These are phyloP conservation scores for Citrullus colocynthis DNA, from an alignment of 306 rosid species.

Conservation along the genomic window DNA sequence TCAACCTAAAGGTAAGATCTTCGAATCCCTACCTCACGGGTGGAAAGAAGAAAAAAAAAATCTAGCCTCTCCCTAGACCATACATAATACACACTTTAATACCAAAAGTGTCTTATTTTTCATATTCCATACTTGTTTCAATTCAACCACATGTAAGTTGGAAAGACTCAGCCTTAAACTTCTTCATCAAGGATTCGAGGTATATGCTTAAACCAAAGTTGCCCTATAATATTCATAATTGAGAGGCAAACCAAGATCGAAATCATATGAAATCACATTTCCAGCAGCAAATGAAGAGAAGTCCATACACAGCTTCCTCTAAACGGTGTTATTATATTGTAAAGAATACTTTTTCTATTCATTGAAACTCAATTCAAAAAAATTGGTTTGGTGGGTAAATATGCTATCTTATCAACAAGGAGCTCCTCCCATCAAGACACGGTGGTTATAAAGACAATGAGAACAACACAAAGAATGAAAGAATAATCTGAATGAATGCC, in stretches of 20 bases:
- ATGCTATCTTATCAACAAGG: background rate
- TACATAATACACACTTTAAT: too few species aligned
- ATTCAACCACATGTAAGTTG: too few species aligned
- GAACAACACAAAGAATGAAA: constrained; percentile 23
- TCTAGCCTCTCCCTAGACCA: too few species aligned
- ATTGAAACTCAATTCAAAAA: background rate
- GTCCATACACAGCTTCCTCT: background rate
- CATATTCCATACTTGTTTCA: too few species aligned
- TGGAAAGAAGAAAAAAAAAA: too few species aligned
- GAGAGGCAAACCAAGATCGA: background rate
- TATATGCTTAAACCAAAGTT: too few species aligned
- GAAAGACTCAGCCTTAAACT: too few species aligned
- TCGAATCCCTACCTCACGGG: too few species aligned
- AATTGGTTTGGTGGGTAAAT: background rate
- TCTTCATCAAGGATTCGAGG: too few species aligned
- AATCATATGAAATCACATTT: background rate
- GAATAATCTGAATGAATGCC: constrained; percentile 16
- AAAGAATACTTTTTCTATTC: background rate
- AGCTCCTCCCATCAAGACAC: background rate
- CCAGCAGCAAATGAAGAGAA: background rate
- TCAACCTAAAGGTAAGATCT: too few species aligned
- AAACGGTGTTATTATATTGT: background rate
- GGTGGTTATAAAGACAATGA: background rate
- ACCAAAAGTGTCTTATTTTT: too few species aligned
- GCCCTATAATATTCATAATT: too few species aligned